These are phyloP conservation scores for Tetraselmis chui DNA, from an alignment of 139 green algal genomes.

Conservation along the genomic window DNA sequence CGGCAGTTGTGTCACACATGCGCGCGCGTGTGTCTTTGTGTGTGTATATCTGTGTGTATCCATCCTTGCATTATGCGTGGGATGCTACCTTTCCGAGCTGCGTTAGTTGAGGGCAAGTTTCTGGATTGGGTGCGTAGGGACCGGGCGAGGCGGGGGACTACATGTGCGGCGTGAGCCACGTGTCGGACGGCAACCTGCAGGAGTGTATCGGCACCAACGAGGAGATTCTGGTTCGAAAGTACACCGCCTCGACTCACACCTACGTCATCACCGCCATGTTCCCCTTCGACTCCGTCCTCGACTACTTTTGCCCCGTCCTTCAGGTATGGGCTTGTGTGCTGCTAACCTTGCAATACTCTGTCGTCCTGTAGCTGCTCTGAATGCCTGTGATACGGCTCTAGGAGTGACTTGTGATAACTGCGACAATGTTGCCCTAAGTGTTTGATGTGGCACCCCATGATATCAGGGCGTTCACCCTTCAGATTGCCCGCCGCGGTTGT, in stretches of 20 bases:
- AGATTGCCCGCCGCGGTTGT: not conserved
- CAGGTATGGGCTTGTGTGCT: no score
- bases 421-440: no score
- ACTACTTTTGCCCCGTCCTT: conserved; percentile 5
- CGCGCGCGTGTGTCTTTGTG: no score
- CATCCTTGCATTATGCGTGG: no score
- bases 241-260: conserved; percentile 6
- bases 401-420: not conserved
- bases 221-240: conserved; percentile 2
- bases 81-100: no score
- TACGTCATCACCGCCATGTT: conserved; percentile 17
- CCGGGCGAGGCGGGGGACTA: not conserved
- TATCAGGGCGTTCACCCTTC: not conserved
- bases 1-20: no score
- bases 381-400: not conserved
- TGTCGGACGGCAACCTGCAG: conserved; percentile 2
- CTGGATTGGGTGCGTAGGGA: not conserved
- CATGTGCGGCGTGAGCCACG: conserved; percentile 4
- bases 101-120: not conserved
- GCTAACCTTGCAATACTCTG: not conserved
- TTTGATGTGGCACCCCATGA: no score
- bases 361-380: not conserved
- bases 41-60: no score
- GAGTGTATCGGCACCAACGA: conserved; percentile 7
- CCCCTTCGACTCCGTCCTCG: conserved; percentile 3